Percentiles rank a stretch among this genome's conserved stretches.
These are phyloP conservation scores for Crithidia thermophila DNA, from an alignment of 208 protist genomes.

Conservation along the genomic window DNA sequence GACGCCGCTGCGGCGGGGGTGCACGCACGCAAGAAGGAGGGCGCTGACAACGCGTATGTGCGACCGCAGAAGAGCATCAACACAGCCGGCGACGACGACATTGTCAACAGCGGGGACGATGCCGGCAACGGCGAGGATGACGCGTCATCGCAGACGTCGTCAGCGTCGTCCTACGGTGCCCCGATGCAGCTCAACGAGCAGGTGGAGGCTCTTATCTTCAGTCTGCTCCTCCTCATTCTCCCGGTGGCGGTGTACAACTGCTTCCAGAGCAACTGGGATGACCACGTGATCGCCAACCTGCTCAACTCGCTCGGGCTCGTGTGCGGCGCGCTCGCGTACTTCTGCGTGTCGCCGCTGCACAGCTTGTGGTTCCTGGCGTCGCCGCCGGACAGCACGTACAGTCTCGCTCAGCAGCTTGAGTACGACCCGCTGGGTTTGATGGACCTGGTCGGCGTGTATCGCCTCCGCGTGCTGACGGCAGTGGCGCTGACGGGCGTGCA, in stretches of 20 bases:
- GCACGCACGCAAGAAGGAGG: conserved; percentile 5
- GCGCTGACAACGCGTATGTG: no score
- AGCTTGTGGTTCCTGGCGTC: conserved; percentile 80
- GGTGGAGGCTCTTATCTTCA: conserved; percentile 70
- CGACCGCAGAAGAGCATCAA: neutral
- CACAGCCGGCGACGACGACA: neutral
- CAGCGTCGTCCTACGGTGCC: conserved; percentile 5
- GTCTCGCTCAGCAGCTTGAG: conserved; percentile 44
- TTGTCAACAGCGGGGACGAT: neutral
- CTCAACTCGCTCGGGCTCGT: conserved; percentile 73
- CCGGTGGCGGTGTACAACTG: conserved; percentile 68
- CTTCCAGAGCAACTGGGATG: conserved; percentile 72
- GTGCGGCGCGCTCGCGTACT: conserved; percentile 55
- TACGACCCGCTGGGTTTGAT: conserved; percentile 75
- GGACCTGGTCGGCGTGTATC: conserved; percentile 38
- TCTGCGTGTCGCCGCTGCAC: conserved; percentile 53
- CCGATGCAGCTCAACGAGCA: conserved; percentile 66
- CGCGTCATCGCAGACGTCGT: conserved; percentile 14
- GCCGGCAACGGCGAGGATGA: conserved; percentile 17
- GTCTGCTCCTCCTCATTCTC: conserved; percentile 58
- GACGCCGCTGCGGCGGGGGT: neutral
- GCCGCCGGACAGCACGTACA: conserved; percentile 18
- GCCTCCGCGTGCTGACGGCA: conserved; percentile 37
- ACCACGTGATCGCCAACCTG: conserved; percentile 50
- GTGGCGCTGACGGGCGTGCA: conserved; percentile 34